These are phyloP conservation scores for Miamiensis avidus DNA, from an alignment of 169 alveolate genomes.

Conservation along the genomic window DNA sequence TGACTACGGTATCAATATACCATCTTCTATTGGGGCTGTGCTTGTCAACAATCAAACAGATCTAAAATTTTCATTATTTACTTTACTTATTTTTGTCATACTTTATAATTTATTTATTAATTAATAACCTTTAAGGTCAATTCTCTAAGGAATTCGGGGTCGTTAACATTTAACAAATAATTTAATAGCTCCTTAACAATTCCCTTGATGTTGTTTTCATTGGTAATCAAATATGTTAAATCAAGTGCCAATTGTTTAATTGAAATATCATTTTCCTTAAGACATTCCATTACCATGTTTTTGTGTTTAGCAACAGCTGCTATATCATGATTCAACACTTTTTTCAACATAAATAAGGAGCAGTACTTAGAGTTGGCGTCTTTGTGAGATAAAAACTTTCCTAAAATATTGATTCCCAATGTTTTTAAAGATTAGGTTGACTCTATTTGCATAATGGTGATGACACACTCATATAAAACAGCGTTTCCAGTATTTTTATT, in stretches of 20 bases:
- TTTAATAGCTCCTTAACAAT: conserved; percentile 93
- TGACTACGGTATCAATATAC: conserved; percentile 83
- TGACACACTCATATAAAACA: conserved; percentile 97
- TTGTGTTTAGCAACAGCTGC: conserved; percentile 90
- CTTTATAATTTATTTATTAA: background rate
- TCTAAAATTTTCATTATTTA: conserved; percentile 12
- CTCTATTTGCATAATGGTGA: conserved; percentile 94
- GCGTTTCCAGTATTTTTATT: conserved; percentile 97
- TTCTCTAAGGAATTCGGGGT: conserved; percentile 40
- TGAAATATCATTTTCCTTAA: conserved; percentile 96
- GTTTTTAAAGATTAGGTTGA: conserved; percentile 87
- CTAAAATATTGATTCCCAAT: conserved; percentile 94
- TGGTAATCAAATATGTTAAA: conserved; percentile 92
- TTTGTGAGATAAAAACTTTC: conserved; percentile 92
- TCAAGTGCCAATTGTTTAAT: conserved; percentile 97
- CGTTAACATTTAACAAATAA: conserved; percentile 73
- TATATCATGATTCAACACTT: conserved; percentile 90
- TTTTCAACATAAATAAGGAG: conserved; percentile 90
- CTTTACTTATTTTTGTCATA: background rate
- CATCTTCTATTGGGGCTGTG: conserved; percentile 81
- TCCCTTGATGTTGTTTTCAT: conserved; percentile 89
- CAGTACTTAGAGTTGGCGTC: conserved; percentile 93
- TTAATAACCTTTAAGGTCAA: conserved; percentile 27
- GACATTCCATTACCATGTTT: conserved; percentile 87
- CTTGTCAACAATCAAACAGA: conserved; percentile 81